Base-by-base conservation (phyloP, 345 rosid species). In the Xanthoceras sorbifolium region DNA sequence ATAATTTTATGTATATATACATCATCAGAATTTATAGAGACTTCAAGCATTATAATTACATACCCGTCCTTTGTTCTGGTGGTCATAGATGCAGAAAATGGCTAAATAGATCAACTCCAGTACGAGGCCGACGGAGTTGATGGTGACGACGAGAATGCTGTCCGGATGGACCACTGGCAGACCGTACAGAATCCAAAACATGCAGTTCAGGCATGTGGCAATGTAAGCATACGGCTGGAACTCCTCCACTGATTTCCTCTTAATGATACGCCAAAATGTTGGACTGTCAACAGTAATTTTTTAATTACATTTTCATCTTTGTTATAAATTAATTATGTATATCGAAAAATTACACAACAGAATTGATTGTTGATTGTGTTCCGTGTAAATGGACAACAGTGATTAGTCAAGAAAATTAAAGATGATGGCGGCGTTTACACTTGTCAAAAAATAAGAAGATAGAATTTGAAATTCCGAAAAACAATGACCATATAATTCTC, bases 191-290 rank as follows among this genome's bases (percentile, higher is more conserved):
- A 80, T 0, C 90, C 87, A 85, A 50, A 85, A 34, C 73, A 65
- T 71, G 77, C 90, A 87, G 22, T 85, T 87, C 65, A 84, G 20
- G 8, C 80, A 60, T 0, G 88, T 69, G 0, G 84, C 84, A 4
- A 87, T 12, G 48, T 87, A 87, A 0, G 88, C 86, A 26, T 87
- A 75, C 4, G 85, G 80, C 36, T 83, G 73, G 73, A 85, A 87
- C 40, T 87, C 88, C 32, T 85, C 80, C 46, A 85, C 85, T 4
- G 78, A 77, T 77, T 86, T 86, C 1, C 76, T 78, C 81, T 88
- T 83, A 0, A 81, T 1, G 31, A 86, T 88, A 36, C 63, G 42
- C 20, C 69, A 65, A 71, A 84, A 84, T 9, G 89, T 88, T 4
- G 89, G 89, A 6, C 91, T 88, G 82, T 60, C 15, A 20, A 38